Conservation (phyloP, 192 early-diverging fungal genomes). For the Coemansia sp. region DNA sequence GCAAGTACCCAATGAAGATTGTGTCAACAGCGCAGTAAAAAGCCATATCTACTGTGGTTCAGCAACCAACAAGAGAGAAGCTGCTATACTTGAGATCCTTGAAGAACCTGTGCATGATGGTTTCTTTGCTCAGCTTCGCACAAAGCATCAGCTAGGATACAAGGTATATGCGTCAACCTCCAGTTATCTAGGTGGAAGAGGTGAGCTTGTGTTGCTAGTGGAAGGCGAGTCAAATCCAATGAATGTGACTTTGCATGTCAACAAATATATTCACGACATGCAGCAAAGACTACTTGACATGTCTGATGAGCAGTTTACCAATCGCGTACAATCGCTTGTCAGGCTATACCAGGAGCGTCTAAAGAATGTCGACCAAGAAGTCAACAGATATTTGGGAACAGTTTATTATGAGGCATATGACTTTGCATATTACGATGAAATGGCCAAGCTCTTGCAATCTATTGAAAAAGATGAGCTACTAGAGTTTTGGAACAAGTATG, state of each 20-base stretch:
- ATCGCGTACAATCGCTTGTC: constrained; percentile 62
- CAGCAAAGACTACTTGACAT: constrained; percentile 17
- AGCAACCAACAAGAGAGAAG: background rate
- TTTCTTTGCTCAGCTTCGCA: constrained; percentile 86
- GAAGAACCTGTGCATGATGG: constrained; percentile 76
- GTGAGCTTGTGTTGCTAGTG: background rate
- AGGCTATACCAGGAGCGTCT: constrained; percentile 61
- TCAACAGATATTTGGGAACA: constrained; percentile 60
- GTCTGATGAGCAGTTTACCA: constrained; percentile 56
- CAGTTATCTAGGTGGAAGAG: background rate
- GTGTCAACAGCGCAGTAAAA: constrained; percentile 1
- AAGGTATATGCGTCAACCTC: background rate
- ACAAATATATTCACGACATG: constrained; percentile 70
- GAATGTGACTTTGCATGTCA: constrained; percentile 79
- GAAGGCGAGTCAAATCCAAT: constrained; percentile 80
- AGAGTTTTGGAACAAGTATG: constrained; percentile 32
- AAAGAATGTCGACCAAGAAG: constrained; percentile 72
- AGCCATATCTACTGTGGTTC: background rate
- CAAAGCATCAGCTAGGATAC: constrained; percentile 83
- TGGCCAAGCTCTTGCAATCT: constrained; percentile 9
- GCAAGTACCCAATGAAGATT: background rate
- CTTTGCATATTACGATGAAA: constrained; percentile 61
- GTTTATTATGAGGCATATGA: constrained; percentile 70
- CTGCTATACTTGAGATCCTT: constrained; percentile 60
- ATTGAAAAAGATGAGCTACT: constrained; percentile 35